Percentiles rank a stretch among this genome's conserved stretches.
phyloP scores from a whole-genome alignment of 2,329 filamentous ascomycete species.

The Diaporthe sp. region DNA sequence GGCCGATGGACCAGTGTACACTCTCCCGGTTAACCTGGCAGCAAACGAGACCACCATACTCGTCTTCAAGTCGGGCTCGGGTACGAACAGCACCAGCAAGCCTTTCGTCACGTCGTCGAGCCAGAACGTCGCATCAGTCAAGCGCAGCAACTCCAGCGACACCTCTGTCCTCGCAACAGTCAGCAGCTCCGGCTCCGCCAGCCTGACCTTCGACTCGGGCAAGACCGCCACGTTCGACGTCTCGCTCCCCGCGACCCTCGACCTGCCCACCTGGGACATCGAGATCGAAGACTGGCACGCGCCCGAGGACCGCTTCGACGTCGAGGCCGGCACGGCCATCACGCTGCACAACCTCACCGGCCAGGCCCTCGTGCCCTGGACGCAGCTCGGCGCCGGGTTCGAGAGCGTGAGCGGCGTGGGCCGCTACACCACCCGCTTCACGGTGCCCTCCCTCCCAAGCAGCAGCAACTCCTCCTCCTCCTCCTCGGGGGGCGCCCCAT shows the following conservation, averaged over 20 bases:
- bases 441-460: constrained; percentile 16
- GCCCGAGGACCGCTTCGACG: constrained; percentile 25
- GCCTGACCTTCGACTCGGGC: constrained; percentile 23
- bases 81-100: not conserved
- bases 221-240: constrained; percentile 15
- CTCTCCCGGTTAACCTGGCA: constrained; percentile 52
- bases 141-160: not conserved
- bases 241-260: not conserved
- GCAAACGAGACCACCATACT: constrained; percentile 57
- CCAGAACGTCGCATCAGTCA: not conserved
- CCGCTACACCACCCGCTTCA: constrained; percentile 32
- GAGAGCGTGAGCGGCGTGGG: constrained; percentile 36
- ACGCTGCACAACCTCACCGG: constrained; percentile 25
- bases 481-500: not conserved
- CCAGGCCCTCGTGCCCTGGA: constrained; percentile 27
- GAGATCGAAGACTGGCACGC: constrained; percentile 32
- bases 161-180: constrained; percentile 22
- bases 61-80: constrained; percentile 34
- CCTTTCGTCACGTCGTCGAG: constrained; percentile 20
- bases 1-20: constrained; percentile 48
- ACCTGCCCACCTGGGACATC: constrained; percentile 31
- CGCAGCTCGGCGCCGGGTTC: constrained; percentile 16
- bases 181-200: constrained; percentile 23
- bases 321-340: constrained; percentile 25
- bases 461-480: not conserved